These are phyloP conservation scores for Exophiala xenobiotica DNA, from an alignment of 2,329 filamentous ascomycete genomes.

Conservation along the genomic window DNA sequence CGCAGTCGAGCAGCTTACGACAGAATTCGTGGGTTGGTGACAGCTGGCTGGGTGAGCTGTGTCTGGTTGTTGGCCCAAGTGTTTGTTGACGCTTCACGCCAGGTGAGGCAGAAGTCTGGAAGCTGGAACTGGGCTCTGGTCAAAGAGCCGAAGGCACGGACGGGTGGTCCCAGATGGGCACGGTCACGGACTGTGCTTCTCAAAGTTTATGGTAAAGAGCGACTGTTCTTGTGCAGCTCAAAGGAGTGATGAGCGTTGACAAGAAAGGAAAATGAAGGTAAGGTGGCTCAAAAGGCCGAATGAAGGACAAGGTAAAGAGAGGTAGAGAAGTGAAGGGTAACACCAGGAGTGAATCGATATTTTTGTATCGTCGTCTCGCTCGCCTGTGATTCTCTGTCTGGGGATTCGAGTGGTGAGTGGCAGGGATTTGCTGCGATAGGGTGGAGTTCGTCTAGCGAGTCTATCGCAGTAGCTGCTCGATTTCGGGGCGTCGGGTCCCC, in stretches of 20 bases:
- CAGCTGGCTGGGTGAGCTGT: constrained; percentile 14
- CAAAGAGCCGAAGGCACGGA: constrained; percentile 24
- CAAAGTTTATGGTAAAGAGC: constrained; percentile 10
- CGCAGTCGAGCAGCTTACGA: too few species aligned
- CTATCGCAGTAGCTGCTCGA: background rate
- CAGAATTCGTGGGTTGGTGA: constrained; percentile 12
- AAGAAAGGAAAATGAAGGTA: constrained; percentile 17
- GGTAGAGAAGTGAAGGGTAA: constrained; percentile 1
- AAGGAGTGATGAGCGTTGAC: constrained; percentile 23
- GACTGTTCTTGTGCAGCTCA: constrained; percentile 21
- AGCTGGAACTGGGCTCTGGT: constrained; percentile 16
- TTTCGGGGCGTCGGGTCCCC: background rate
- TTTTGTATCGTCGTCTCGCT: background rate
- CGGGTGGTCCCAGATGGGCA: constrained; percentile 13
- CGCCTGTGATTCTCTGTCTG: background rate
- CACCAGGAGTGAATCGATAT: background rate
- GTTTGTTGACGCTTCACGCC: constrained; percentile 16
- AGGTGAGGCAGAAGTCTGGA: constrained; percentile 22
- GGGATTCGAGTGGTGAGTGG: background rate
- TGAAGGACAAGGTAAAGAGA: constrained; percentile 13
- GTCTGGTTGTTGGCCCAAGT: constrained; percentile 18
- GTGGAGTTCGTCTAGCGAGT: too few species aligned
- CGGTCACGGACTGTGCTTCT: constrained; percentile 26
- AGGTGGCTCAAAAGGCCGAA: constrained; percentile 18
- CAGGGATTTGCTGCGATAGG: background rate